Base-by-base conservation (phyloP, 2,329 filamentous ascomycete genomes). In the Hypoxylon sp. region DNA sequence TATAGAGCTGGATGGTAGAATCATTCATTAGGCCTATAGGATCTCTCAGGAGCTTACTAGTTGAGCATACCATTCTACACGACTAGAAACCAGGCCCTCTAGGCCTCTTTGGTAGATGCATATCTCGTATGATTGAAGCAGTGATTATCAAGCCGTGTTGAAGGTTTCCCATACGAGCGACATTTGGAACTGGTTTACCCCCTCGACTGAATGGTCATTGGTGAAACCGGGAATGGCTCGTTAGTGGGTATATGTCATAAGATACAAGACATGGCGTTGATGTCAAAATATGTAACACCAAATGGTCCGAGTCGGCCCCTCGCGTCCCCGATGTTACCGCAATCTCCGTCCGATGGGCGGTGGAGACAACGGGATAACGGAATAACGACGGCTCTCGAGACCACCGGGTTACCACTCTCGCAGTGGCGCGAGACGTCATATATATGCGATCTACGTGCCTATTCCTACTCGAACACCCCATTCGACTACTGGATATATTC, bases 311-410 rank as follows among this genome's bases (percentile, higher is more conserved):
- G 9, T 50, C 54, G 45, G 54, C 32, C 9, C 9, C 54, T 58
- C 54, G 54, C 54, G 30, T 41, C 29, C 19, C 19, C 16, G 53
- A 57, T 37, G 37, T 27, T 27, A 14, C 21, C 21, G 7, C 23
- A 34, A 46, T 47, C 29, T 56, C 41, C 30, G 53, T 14, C 19
- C 11, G 21, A 21, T 12, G 37, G 3, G 34, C 7, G 39, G 12
- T 19, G 30, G 30, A 37, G 21, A 14, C 9, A 3, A 32, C n/a
- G 27, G 29, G 29, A 34, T 14, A 23, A 34, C 11, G 12, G 25
- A 8, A 14, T 30, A 6, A 25, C 7, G 11, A 30, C 12, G 11
- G 19, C 6, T n/a, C 3, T 34, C 7, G 7, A 16, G 27, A 25
- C 39, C 48, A 32, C 3, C 6, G 32, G 6, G 12, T 11, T 9